phyloP scores from a whole-genome alignment of 2,329 filamentous ascomycete genomes.

The Elsinoe australis region DNA sequence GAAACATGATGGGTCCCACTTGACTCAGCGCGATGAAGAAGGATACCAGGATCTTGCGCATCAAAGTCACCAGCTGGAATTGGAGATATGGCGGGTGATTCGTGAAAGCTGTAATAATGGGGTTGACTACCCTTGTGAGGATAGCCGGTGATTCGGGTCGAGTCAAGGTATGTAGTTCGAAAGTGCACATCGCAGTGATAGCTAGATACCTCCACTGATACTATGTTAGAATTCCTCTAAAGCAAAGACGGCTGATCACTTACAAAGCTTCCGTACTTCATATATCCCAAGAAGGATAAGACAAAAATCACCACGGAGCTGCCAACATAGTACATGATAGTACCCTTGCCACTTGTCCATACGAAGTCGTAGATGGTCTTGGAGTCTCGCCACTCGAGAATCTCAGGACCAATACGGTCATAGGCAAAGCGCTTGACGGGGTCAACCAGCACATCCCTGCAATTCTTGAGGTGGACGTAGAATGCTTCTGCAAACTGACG shows the following conservation, averaged over 20 bases:
- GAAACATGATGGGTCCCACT: conserved; percentile 58
- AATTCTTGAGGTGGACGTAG: conserved; percentile 77
- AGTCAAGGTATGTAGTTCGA: conserved; percentile 52
- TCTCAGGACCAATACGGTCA: conserved; percentile 73
- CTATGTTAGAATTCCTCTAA: background rate
- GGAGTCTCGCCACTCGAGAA: conserved; percentile 59
- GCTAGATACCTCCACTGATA: conserved; percentile 42
- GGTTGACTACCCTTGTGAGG: conserved; percentile 43
- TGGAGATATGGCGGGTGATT: conserved; percentile 62
- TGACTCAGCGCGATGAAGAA: conserved; percentile 77
- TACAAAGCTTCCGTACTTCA: conserved; percentile 55
- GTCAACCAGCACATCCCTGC: conserved; percentile 74
- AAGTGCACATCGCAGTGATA: conserved; percentile 46
- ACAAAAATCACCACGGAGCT: conserved; percentile 53
- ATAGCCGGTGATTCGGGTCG: conserved; percentile 41
- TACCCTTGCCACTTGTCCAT: conserved; percentile 53
- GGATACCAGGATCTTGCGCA: conserved; percentile 68
- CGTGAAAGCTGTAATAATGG: conserved; percentile 36
- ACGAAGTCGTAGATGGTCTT: conserved; percentile 66
- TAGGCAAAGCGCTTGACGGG: conserved; percentile 76
- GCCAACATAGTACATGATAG: conserved; percentile 54
- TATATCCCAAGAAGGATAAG: conserved; percentile 57
- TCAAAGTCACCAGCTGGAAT: conserved; percentile 72
- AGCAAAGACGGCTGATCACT: conserved; percentile 20
- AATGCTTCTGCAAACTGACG: conserved; percentile 41